Percentiles rank a stretch among this genome's conserved stretches.
Conservation (phyloP, 208 protist species). For the Leishmania mexicana region DNA sequence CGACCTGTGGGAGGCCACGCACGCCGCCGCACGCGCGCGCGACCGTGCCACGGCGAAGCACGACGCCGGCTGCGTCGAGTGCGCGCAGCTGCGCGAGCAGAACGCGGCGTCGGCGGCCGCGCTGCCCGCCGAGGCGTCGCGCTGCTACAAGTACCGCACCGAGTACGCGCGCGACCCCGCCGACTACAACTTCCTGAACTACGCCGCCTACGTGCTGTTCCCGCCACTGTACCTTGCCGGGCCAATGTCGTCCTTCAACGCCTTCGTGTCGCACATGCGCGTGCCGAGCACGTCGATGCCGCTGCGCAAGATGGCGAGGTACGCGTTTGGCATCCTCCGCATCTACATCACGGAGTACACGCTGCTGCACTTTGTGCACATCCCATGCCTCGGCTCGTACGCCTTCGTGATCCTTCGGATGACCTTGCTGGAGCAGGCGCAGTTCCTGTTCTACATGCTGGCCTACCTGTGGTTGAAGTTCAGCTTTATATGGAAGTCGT, state of each 20-base stretch:
- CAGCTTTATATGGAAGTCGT: slow-evolving; percentile 87
- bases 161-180: slow-evolving; percentile 41
- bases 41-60: slow-evolving; percentile 36
- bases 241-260: slow-evolving; percentile 90
- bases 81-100: slow-evolving; percentile 33
- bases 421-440: slow-evolving; percentile 78
- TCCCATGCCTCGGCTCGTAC: slow-evolving; percentile 48
- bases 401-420: slow-evolving; percentile 80
- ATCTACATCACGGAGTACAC: slow-evolving; percentile 24
- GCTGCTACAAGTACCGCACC: slow-evolving; percentile 66
- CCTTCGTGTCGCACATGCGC: slow-evolving; percentile 79
- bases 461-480: slow-evolving; percentile 93
- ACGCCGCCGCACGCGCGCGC: slow-evolving; percentile 16
- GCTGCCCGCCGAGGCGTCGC: slow-evolving; percentile 21
- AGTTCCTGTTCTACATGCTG: slow-evolving; percentile 62
- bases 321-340: slow-evolving; percentile 8
- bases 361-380: slow-evolving; percentile 55
- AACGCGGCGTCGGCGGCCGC: slow-evolving; percentile 9
- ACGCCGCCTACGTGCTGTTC: slow-evolving; percentile 90
- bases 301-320: slow-evolving; percentile 13
- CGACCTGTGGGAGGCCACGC: slow-evolving; percentile 53
- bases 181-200: slow-evolving; percentile 82
- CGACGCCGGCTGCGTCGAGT: slow-evolving; percentile 37
- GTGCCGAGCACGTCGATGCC: slow-evolving; percentile 34
- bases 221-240: slow-evolving; percentile 90